Conservation (phyloP, 129 eudicot species). For the Ambrosia trifida region DNA sequence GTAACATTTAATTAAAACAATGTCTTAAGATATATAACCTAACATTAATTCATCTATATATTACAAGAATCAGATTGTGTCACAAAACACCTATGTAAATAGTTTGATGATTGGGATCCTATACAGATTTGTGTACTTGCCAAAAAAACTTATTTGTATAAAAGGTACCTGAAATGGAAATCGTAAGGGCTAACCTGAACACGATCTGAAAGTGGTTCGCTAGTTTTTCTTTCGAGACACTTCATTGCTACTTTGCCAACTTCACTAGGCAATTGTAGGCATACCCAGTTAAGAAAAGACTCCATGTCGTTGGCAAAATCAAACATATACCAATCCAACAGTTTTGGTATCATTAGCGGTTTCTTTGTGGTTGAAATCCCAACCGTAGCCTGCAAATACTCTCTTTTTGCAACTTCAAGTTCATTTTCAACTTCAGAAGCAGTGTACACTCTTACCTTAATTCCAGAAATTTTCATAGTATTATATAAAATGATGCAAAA, state of each 20-base stretch:
- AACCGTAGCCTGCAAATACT: constrained; percentile 73
- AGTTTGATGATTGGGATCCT: background rate
- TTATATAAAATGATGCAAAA: background rate
- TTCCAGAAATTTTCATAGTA: constrained; percentile 4
- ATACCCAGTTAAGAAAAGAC: constrained; percentile 75
- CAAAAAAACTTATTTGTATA: constrained; percentile 42
- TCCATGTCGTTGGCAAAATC: constrained; percentile 84
- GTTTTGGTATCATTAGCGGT: constrained; percentile 56
- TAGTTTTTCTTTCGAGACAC: constrained; percentile 56
- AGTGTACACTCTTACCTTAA: constrained; percentile 79
- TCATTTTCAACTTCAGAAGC: constrained; percentile 64
- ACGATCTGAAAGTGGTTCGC: constrained; percentile 39
- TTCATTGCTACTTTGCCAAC: constrained; percentile 68
- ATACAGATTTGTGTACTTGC: constrained; percentile 24
- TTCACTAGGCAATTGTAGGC: constrained; percentile 76
- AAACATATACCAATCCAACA: constrained; percentile 82
- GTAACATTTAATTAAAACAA: background rate
- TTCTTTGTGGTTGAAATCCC: constrained; percentile 62
- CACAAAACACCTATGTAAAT: background rate
- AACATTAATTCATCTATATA: background rate
- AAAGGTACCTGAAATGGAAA: constrained; percentile 78
- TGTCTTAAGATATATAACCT: background rate
- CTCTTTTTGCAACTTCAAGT: constrained; percentile 73
- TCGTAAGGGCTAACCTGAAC: constrained; percentile 66
- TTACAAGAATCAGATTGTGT: background rate